These are phyloP conservation scores for Ceratobasidium theobromae DNA, from an alignment of 1,284 basidiomycete species.

Conservation along the genomic window DNA sequence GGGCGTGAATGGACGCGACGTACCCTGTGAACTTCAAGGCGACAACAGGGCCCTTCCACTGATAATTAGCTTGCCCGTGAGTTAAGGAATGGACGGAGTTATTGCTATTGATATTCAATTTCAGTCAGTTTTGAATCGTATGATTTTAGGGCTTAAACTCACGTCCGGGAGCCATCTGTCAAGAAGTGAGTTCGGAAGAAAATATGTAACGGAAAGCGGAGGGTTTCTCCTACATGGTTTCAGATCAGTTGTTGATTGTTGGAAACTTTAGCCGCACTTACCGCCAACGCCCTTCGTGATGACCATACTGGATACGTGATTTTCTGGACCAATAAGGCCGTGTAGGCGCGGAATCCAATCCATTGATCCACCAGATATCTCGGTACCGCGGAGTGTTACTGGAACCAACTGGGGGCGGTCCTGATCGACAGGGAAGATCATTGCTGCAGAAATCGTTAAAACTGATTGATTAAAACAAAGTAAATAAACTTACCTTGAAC, in stretches of 20 bases:
- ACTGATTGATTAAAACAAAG: background rate
- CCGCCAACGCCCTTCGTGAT: slow-evolving; percentile 36
- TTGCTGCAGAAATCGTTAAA: slow-evolving; percentile 51
- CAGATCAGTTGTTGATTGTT: background rate
- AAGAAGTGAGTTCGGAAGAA: slow-evolving; percentile 36
- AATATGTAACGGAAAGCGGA: slow-evolving; percentile 36
- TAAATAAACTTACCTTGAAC: slow-evolving; percentile 11
- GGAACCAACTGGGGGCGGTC: slow-evolving; percentile 44
- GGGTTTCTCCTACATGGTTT: slow-evolving; percentile 10
- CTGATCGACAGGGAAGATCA: slow-evolving; percentile 71
- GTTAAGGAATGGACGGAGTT: background rate
- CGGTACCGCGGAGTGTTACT: slow-evolving; percentile 28
- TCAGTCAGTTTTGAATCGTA: background rate
- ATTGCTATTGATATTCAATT: background rate
- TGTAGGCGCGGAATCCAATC: slow-evolving; percentile 4
- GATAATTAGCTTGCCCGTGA: slow-evolving; percentile 24
- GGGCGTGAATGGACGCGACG: background rate
- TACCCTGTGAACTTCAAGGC: slow-evolving; percentile 76
- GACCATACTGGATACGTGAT: slow-evolving; percentile 15
- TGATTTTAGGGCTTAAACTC: background rate
- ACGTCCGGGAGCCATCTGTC: slow-evolving; percentile 33
- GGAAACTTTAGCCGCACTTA: background rate
- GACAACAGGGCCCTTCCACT: slow-evolving; percentile 42
- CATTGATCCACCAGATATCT: background rate
- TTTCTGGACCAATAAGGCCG: background rate